A percentile compares a stretch with the other conserved stretches of the same genome.
phyloP scores from a whole-genome alignment of 2,329 filamentous ascomycete genomes.

The Alternaria rosae region DNA sequence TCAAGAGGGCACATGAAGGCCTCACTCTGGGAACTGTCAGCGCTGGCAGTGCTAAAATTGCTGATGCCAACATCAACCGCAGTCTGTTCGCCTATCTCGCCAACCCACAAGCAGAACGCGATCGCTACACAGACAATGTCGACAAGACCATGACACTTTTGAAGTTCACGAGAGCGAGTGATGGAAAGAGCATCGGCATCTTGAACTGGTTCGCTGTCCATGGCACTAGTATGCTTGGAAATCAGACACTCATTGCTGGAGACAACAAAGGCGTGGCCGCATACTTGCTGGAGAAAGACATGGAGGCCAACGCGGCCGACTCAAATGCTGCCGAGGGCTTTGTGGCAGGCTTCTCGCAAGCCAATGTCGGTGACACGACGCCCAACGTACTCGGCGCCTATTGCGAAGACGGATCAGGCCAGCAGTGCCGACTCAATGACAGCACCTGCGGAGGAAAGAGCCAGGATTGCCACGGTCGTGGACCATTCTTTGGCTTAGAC shows the following conservation, averaged over 20 bases:
- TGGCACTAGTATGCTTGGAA: conserved; percentile 87
- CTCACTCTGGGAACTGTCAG: conserved; percentile 74
- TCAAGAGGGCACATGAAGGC: conserved; percentile 78
- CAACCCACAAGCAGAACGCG: conserved; percentile 80
- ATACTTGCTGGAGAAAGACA: conserved; percentile 78
- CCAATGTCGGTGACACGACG: conserved; percentile 88
- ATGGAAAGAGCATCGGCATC: conserved; percentile 78
- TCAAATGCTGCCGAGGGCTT: conserved; percentile 68
- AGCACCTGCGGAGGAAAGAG: conserved; percentile 82
- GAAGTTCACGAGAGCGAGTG: conserved; percentile 76
- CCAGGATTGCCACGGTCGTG: conserved; percentile 76
- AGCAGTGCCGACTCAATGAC: conserved; percentile 76
- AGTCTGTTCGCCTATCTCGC: conserved; percentile 87
- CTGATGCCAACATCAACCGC: conserved; percentile 85
- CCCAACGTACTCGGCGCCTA: conserved; percentile 88
- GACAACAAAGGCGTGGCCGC: conserved; percentile 97
- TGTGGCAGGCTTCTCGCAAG: conserved; percentile 90
- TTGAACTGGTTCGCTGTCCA: conserved; percentile 93
- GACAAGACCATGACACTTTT: conserved; percentile 84
- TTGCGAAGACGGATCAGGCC: conserved; percentile 80
- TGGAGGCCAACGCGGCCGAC: conserved; percentile 53
- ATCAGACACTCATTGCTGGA: conserved; percentile 90
- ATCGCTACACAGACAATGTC: conserved; percentile 68
- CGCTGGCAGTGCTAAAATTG: conserved; percentile 72
- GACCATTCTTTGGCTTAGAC: conserved; percentile 71